Evolutionary conservation across 1,284 basidiomycete genomes (phyloP).

Genomic region (Ceratobasidium sp.): DNA sequence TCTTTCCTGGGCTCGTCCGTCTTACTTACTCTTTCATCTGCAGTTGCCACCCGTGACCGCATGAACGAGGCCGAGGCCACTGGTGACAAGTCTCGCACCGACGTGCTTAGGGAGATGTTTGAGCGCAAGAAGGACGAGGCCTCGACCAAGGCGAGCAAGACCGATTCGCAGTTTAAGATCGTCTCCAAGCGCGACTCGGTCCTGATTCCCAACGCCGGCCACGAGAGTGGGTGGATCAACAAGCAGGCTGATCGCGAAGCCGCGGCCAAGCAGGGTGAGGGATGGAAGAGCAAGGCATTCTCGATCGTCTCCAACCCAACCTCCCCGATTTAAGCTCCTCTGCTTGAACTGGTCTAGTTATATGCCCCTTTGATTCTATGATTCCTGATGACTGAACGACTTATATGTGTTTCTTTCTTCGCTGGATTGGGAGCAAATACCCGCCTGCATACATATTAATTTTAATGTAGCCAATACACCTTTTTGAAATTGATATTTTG

Average conservation of each 20-base stretch:
- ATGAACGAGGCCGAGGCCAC: conserved; percentile 77
- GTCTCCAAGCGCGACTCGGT: conserved; percentile 74
- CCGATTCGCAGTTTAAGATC: conserved; percentile 73
- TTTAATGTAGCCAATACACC: neutral
- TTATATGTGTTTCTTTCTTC: conserved; percentile 26
- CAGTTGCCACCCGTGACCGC: conserved; percentile 72
- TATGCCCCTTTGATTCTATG: conserved; percentile 6
- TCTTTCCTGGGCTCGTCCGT: neutral
- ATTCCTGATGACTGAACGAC: conserved; percentile 37
- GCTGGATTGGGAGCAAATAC: conserved; percentile 43
- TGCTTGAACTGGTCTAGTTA: neutral
- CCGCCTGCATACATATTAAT: conserved; percentile 33
- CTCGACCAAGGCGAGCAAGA: conserved; percentile 47
- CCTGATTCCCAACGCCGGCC: conserved; percentile 72
- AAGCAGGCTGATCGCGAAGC: conserved; percentile 72
- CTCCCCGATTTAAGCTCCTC: neutral
- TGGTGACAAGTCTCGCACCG: conserved; percentile 66
- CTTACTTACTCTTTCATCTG: conserved; percentile 10
- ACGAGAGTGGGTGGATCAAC: conserved; percentile 80
- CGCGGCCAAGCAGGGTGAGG: conserved; percentile 65
- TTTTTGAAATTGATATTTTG: no score
- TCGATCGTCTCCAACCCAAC: conserved; percentile 48
- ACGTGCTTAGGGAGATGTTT: conserved; percentile 81
- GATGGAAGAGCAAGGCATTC: conserved; percentile 79
- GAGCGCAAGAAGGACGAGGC: conserved; percentile 70